Conservation (phyloP, 805 yeast species). For the Cyberlindnera sargentensis region DNA sequence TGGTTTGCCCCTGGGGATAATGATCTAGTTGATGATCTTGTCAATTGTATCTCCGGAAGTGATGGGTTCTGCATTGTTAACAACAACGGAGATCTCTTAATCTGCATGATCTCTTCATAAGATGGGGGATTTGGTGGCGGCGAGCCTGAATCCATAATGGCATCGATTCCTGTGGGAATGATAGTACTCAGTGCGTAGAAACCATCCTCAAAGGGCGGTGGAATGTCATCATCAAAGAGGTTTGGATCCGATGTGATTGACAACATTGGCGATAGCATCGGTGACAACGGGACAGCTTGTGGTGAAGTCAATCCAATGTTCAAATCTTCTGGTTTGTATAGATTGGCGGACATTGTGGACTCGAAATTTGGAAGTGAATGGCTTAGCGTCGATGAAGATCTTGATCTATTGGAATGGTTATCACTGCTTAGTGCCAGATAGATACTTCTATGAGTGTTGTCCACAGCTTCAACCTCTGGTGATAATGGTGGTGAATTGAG, state of each 20-base stretch:
- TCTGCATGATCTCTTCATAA: conserved; percentile 24
- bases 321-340: conserved; percentile 48
- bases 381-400: conserved; percentile 29
- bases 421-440: conserved; percentile 10
- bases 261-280: conserved; percentile 36
- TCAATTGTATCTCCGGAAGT: conserved; percentile 10
- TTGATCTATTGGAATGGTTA: conserved; percentile 13
- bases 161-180: conserved; percentile 10
- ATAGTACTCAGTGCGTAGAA: conserved; percentile 1
- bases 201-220: conserved; percentile 51
- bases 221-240: conserved; percentile 33
- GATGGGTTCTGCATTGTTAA: background rate
- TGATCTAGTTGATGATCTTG: conserved; percentile 7
- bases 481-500: conserved; percentile 43
- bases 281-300: conserved; percentile 58
- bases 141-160: conserved; percentile 12
- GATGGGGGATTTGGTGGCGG: conserved; percentile 30
- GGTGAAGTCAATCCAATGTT: conserved; percentile 46
- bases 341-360: conserved; percentile 35
- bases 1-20: conserved; percentile 4
- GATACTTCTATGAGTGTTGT: conserved; percentile 21
- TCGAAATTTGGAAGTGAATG: conserved; percentile 24
- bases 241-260: conserved; percentile 34
- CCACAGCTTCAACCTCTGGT: conserved; percentile 46
- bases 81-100: conserved; percentile 4